A percentile compares a stretch with the other conserved stretches of the same genome.
Conservation (phyloP, 495 filamentous ascomycete genomes). For the Bryoglossum gracile region DNA sequence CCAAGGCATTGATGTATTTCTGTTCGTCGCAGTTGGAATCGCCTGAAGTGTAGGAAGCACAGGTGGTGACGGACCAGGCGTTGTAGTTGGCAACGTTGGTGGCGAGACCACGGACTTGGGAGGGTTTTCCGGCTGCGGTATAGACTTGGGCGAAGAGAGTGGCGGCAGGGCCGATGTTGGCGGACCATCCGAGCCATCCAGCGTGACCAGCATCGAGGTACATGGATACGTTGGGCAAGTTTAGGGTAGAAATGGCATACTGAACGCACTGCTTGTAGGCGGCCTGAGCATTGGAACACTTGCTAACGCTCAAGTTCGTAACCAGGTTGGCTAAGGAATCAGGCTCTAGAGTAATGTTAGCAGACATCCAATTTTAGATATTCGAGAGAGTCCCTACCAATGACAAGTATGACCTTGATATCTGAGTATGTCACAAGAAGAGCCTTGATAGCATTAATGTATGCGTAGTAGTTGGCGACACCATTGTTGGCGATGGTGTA, state of each 20-base stretch:
- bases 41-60: slow-evolving; percentile 47
- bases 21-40: slow-evolving; percentile 63
- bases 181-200: slow-evolving; percentile 79
- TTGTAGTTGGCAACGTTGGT: slow-evolving; percentile 82
- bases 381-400: slow-evolving; percentile 6
- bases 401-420: slow-evolving; percentile 22
- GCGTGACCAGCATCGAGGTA: slow-evolving; percentile 77
- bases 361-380: background rate
- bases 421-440: slow-evolving; percentile 18
- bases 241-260: slow-evolving; percentile 64
- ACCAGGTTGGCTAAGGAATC: slow-evolving; percentile 76
- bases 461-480: slow-evolving; percentile 56
- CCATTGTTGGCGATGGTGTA: slow-evolving; percentile 50
- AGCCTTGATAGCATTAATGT: slow-evolving; percentile 22
- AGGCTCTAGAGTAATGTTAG: slow-evolving; percentile 40
- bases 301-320: slow-evolving; percentile 60
- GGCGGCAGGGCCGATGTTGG: slow-evolving; percentile 66
- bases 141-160: slow-evolving; percentile 60
- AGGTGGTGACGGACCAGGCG: slow-evolving; percentile 43
- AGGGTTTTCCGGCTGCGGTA: slow-evolving; percentile 56
- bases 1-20: slow-evolving; percentile 60
- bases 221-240: slow-evolving; percentile 74
- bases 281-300: slow-evolving; percentile 56
- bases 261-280: slow-evolving; percentile 63
- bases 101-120: slow-evolving; percentile 60